Evolutionary conservation across 257 asterid species (phyloP), one percentile per base, ranked within the genome.

Genomic region (Plantago major): DNA sequence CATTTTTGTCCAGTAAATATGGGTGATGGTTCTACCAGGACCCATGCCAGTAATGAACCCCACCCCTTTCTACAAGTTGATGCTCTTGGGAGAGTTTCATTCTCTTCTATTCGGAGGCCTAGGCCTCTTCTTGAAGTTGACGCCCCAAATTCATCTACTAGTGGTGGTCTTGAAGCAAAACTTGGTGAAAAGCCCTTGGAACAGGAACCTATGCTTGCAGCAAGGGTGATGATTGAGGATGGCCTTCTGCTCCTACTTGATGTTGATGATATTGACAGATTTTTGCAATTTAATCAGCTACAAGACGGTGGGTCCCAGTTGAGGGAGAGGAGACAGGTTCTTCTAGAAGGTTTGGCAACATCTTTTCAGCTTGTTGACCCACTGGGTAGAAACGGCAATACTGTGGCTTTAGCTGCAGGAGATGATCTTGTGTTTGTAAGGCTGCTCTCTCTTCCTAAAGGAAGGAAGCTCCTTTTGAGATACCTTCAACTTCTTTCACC

Each of bases 161-260:
- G 56, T 58, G 74, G 72, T 71, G 73, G 65, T 47, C 58, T 67
- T 38, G 96, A 87, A 38, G 80, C 79, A 26, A 82, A 82, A 74
- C 37, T 73, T 42, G 57, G 67, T 19, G 88, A 86, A 79, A 89
- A 87, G 84, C 97, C 97, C 63, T 73, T 92, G 76, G 99, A 92
- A 43, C 95, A 87, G 77, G 99, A 92, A 74, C 99, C 99, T 10
- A 80, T 92, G 93, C 97, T 92, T 67, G 99, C 96, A 16, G 99
- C 97, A 52, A 82, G 99, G 78, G 91, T 85, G 67, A 70, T 87
- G 63, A 83, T 92, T 61, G 99, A 92, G 78, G 97, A 92, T 71
- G 96, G 97, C 37, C 71, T 86, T 46, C 73, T 72, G 73, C 91
- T 89, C 59, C 82, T 92, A 46, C 96, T 92, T 12, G 99, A 92